Percentiles rank a stretch among this genome's conserved stretches.
These are phyloP conservation scores for Tulasnella calospora DNA, from an alignment of 768 basidiomycete genomes.

Conservation along the genomic window DNA sequence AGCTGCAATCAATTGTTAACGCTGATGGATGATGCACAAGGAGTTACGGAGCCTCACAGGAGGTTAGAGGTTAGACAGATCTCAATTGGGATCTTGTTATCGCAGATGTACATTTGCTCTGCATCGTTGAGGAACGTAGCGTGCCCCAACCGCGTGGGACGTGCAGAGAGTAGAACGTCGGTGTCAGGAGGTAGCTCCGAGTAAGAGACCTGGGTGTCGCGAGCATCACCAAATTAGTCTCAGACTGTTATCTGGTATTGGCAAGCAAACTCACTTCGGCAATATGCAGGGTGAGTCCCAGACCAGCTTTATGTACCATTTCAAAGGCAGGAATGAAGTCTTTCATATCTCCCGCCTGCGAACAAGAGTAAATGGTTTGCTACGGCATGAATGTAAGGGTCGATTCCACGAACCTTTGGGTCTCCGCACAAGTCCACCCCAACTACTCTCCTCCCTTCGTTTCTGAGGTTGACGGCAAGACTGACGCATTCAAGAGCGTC, in stretches of 20 bases:
- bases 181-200: slow-evolving; percentile 52
- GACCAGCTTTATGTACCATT: slow-evolving; percentile 53
- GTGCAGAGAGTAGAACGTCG: slow-evolving; percentile 52
- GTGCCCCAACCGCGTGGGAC: slow-evolving; percentile 68
- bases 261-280: slow-evolving; percentile 59
- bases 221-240: background rate
- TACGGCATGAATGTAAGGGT: background rate
- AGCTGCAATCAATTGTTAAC: slow-evolving; percentile 39
- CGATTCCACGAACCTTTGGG: slow-evolving; percentile 42
- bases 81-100: slow-evolving; percentile 60
- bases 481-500: slow-evolving; percentile 54
- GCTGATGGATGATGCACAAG: background rate
- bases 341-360: slow-evolving; percentile 52
- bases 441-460: slow-evolving; percentile 58
- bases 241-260: background rate
- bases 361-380: background rate
- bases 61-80: slow-evolving; percentile 79
- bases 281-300: slow-evolving; percentile 75
- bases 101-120: slow-evolving; percentile 51
- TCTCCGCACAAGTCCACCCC: slow-evolving; percentile 81
- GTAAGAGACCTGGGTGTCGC: background rate
- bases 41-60: slow-evolving; percentile 43
- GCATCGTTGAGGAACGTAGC: slow-evolving; percentile 71
- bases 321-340: slow-evolving; percentile 50
- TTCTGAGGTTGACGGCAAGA: slow-evolving; percentile 52